Conservation (phyloP, 2,329 filamentous ascomycete genomes). For the Claviceps maximensis region DNA sequence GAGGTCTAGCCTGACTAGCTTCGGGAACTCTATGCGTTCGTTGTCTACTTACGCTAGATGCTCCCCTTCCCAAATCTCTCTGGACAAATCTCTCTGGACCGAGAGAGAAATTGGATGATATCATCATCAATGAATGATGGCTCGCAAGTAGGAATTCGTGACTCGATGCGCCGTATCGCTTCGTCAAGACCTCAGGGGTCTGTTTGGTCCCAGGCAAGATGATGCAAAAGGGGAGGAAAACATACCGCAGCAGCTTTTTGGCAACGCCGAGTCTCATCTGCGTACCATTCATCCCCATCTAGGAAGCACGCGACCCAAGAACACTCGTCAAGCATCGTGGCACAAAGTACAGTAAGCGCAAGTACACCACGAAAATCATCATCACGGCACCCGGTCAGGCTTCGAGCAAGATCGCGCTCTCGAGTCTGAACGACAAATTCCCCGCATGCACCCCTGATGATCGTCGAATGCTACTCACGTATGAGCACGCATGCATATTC, state of each 20-base stretch:
- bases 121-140: background rate
- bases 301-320: background rate
- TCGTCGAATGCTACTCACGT: background rate
- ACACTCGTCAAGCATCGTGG: background rate
- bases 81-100: too few relatives aligned
- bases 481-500: background rate
- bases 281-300: background rate
- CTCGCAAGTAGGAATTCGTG: background rate
- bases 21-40: too few relatives aligned
- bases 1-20: too few relatives aligned
- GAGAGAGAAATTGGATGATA: too few relatives aligned
- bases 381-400: background rate
- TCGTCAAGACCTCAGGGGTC: background rate
- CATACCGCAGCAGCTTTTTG: background rate
- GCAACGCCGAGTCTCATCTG: background rate
- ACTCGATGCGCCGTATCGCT: background rate
- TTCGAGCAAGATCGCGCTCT: constrained; percentile 4
- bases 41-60: too few relatives aligned
- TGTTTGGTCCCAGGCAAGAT: background rate
- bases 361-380: background rate
- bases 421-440: constrained; percentile 1
- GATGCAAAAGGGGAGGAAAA: too few relatives aligned
- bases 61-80: too few relatives aligned
- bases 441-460: background rate
- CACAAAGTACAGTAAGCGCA: background rate